Conservation (phyloP, 139 green algal genomes). For the Micromonas pusilla region DNA sequence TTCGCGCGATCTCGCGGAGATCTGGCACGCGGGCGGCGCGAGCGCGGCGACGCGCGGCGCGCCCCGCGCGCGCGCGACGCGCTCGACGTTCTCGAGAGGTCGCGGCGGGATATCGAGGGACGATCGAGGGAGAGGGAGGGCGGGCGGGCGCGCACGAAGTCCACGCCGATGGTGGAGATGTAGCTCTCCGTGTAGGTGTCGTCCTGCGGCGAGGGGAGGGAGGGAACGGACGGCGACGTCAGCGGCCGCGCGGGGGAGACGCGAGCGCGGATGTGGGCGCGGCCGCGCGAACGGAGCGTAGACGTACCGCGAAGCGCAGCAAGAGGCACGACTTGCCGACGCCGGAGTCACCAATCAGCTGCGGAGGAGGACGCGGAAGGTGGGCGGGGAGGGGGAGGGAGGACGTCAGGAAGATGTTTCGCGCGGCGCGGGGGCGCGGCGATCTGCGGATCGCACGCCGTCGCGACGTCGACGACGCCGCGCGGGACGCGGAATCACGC, state of each 20-base stretch:
- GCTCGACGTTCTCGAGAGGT: too few species aligned
- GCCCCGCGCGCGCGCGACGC: too few species aligned
- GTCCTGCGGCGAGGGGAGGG: too few species aligned
- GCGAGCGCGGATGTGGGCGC: too few species aligned
- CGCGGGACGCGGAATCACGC: neutral
- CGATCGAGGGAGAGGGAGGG: too few species aligned
- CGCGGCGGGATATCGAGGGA: too few species aligned
- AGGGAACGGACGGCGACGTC: too few species aligned
- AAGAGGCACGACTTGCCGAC: conserved; percentile 96
- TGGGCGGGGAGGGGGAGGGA: neutral
- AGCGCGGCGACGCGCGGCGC: too few species aligned
- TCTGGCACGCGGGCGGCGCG: too few species aligned
- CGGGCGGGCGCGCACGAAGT: conserved; percentile 86
- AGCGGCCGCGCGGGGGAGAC: conserved; percentile 49
- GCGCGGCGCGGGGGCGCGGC: neutral
- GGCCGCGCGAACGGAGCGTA: too few species aligned
- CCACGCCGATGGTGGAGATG: conserved; percentile 98
- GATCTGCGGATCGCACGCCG: neutral
- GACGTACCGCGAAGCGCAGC: conserved; percentile 88
- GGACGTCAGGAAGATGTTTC: neutral
- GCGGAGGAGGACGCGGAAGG: too few species aligned
- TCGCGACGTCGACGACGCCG: neutral
- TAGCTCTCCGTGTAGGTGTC: conserved; percentile 99
- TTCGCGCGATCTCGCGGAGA: too few species aligned
- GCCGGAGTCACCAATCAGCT: conserved; percentile 11